Base-by-base conservation (phyloP, 352 stramenopile species). In the Globisporangium carolinianum region DNA sequence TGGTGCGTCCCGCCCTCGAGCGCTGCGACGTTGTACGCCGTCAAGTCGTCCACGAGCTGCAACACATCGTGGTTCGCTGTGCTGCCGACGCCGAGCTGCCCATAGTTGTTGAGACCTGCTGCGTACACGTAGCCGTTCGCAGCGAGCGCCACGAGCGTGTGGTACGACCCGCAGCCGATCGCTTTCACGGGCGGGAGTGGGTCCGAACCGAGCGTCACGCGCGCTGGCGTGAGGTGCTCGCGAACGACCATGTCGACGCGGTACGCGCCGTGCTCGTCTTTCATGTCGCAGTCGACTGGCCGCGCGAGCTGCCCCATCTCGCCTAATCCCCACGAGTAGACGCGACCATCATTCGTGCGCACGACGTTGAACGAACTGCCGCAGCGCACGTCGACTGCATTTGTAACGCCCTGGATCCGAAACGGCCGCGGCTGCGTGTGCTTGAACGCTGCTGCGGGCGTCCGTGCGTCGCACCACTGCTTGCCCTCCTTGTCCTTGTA, bases 401-500 rank as follows among this genome's bases (percentile, higher is more conserved):
- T 81, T 39, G 69, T 56, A 57, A 91, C 53, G 9, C 64, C 53
- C 54, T 81, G 74, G 41, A 95, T 72, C 47, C 78, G 62, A 55
- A 89, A 86, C 36, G 86, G 84, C 32, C 61, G 56, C 54, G 49
- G 35, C 67, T 94, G 85, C 59, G 81, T 94, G 54, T 94, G 70
- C 72, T 93, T 93, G 63, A 96, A 96, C 24, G 86, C 68, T 12
- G 60, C 76, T 32, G 76, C 73, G 15, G 79, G 66, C 52, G 84
- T 76, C 17, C 73, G 61, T 0, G 86, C 73, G 60, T 97, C 76
- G 47, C 86, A 95, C 75, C 92, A 98, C 53, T 92, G 77, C 64
- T 97, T 96, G 49, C 93, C 94, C 69, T 98, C 93, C 73, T 98
- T 98, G 77, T 99, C 95, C 58, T 98, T 97, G 79, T 98, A 98